Base-by-base conservation (phyloP, 768 basidiomycete species). In the Trametes cinnabarina region DNA sequence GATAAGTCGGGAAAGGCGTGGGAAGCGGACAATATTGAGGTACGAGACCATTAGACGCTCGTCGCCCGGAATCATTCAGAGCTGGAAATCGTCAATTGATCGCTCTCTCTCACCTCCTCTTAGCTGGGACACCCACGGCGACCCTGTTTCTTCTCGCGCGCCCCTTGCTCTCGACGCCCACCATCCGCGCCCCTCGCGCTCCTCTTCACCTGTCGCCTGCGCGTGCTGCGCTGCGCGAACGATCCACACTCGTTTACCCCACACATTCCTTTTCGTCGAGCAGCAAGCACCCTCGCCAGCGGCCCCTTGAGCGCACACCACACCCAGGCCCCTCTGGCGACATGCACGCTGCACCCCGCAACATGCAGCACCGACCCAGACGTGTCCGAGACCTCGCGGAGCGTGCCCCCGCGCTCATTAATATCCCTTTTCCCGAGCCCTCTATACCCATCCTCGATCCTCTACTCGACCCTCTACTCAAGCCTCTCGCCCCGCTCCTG, bases 371-470 rank as follows among this genome's bases (percentile, higher is more conserved):
- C 37, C 58, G 52, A 50, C 53, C 48, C 51, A 56, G 41, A 23
- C 63, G 55, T 46, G 43, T 53, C 26, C 48, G 58, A 14, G 43
- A 39, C 42, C 53, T 75, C 32, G 64, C 73, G 10, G 71, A 69
- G 47, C 77, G 80, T 58, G 70, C 71, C 17, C 77, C 78, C 34
- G 61, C 71, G 2, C 75, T 77, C 60, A 67, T 77, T 39, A 71
- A 72, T 34, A 63, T 77, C 3, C 70, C 76, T 30, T 59, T 77
- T 23, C 69, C 76, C 8, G 43, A 77, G 22, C 76, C 77, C 14
- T 72, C 76, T 8, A 65, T 80, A 35, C 77, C 81, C 2, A 47
- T 81, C 26, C 63, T 32, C 30, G n/a, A n/a, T n/a, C 34, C 34
- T 34, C 34, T 34, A 7, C 34, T 78, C 28, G 66, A 67, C n/a